A percentile compares a stretch with the other conserved stretches of the same genome.
Evolutionary conservation across 768 basidiomycete genomes (phyloP).

Genomic region (Kwoniella dejecticola): DNA sequence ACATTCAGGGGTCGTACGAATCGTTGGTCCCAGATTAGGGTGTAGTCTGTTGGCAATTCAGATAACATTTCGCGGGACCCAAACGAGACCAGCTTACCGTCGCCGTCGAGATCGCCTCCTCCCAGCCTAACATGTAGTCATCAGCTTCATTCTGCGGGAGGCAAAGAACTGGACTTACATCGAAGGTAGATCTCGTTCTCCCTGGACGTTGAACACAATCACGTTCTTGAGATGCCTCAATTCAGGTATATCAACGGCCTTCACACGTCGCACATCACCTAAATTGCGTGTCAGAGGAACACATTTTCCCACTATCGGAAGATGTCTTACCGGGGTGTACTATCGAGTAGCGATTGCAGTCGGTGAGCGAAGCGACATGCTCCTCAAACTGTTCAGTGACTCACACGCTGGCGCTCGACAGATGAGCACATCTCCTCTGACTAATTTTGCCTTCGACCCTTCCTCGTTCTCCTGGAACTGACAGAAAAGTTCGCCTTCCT

Average conservation of each 20-base stretch:
- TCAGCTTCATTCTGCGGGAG: background rate
- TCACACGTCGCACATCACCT: conserved; percentile 50
- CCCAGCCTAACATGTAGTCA: conserved; percentile 38
- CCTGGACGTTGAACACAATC: conserved; percentile 51
- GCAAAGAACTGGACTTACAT: conserved; percentile 31
- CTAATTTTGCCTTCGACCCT: conserved; percentile 29
- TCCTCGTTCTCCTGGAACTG: conserved; percentile 46
- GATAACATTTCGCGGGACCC: background rate
- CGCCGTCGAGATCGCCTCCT: conserved; percentile 54
- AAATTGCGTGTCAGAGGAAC: no score
- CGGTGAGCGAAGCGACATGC: background rate
- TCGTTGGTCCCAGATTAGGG: conserved; percentile 53
- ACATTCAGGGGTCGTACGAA: conserved; percentile 40
- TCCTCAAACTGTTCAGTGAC: conserved; percentile 8
- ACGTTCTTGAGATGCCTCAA: conserved; percentile 53
- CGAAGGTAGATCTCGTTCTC: conserved; percentile 46
- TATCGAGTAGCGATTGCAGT: background rate
- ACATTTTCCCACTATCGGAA: no score
- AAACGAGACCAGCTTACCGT: conserved; percentile 21
- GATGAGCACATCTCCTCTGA: conserved; percentile 39
- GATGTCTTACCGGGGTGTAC: conserved; percentile 32
- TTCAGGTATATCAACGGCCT: conserved; percentile 48
- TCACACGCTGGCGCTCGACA: conserved; percentile 52
- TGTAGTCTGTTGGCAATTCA: conserved; percentile 38
- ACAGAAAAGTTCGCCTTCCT: conserved; percentile 52